Evolutionary conservation across 352 stramenopile genomes (phyloP), one percentile per base, ranked within the genome.

Genomic region (Globisporangium polare): DNA sequence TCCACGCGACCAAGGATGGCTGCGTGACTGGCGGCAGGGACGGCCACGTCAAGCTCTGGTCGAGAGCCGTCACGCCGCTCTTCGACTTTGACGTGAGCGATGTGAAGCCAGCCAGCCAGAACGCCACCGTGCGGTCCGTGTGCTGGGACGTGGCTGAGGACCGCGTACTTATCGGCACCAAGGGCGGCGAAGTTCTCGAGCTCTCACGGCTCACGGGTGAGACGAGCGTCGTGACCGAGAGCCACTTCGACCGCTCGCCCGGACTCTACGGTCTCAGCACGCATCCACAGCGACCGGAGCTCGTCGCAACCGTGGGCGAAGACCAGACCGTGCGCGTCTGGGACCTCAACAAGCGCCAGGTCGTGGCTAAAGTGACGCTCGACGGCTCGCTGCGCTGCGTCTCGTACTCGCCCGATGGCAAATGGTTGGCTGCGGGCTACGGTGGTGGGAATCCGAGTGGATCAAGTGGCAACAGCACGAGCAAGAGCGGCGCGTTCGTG

Each of bases 11-110:
- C 12, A 49, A 67, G 1, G 60, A 72, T 5, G 82, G 84, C 12
- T 87, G 73, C 31, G 82, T 86, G 12, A 88, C 68, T 5, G 84
- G 82, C 26, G 80, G 84, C 0, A 63, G 70, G 2, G 84, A 94
- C 39, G 82, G 82, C 22, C 80, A 86, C 60, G 71, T 92, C 41
- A 89, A 89, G 68, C 52, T 94, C 29, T 94, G 84, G 84, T 82
- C 77, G 3, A 69, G 66, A 27, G 67, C 53, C 0, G 10, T 90
- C 47, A 63, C 69, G 1, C 78, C 82, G 17, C 22, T 94, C 18
- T 77, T 74, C 12, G 77, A 89, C 41, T 90, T 92, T 61, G 83
- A 85, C 53, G 50, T 90, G 45, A 68, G 73, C 12, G 69, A 81
- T 29, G 63, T 69, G 29, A 80, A 84, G 27, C 80, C 83, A 39